phyloP scores from a whole-genome alignment of 495 filamentous ascomycete species.

The Lepraria neglecta region DNA sequence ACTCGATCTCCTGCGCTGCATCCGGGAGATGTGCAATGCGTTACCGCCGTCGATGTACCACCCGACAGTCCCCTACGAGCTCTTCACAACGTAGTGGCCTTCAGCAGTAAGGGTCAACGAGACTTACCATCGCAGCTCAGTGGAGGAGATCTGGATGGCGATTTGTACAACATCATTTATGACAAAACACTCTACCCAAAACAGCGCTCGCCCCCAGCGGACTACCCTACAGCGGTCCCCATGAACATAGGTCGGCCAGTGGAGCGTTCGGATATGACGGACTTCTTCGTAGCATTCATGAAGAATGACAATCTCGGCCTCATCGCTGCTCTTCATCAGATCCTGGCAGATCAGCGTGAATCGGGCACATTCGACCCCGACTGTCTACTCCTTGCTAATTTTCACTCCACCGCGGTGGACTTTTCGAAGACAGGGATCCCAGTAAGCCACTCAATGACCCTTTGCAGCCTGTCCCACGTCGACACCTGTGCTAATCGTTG shows the following conservation, averaged over 20 bases:
- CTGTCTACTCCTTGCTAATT: slow-evolving; percentile 57
- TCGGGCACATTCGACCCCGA: slow-evolving; percentile 50
- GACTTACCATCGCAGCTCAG: slow-evolving; percentile 71
- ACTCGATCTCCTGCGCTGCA: slow-evolving; percentile 71
- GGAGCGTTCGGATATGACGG: slow-evolving; percentile 53
- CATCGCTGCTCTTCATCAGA: slow-evolving; percentile 61
- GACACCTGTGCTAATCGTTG: neutral
- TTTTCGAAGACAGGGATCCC: slow-evolving; percentile 73
- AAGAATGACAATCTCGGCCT: slow-evolving; percentile 63
- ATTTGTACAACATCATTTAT: slow-evolving; percentile 62
- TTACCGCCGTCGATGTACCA: slow-evolving; percentile 49
- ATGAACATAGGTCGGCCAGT: slow-evolving; percentile 53
- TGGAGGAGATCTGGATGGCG: slow-evolving; percentile 76
- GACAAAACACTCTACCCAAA: slow-evolving; percentile 44
- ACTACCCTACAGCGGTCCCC: slow-evolving; percentile 55
- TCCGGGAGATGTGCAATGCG: slow-evolving; percentile 71
- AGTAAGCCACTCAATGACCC: slow-evolving; percentile 36
- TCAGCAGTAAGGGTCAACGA: slow-evolving; percentile 59
- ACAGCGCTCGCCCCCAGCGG: slow-evolving; percentile 48
- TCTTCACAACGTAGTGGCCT: slow-evolving; percentile 69
- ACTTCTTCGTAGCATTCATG: slow-evolving; percentile 80
- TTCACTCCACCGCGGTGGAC: slow-evolving; percentile 75
- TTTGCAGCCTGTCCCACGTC: too few relatives aligned
- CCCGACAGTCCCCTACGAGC: slow-evolving; percentile 50
- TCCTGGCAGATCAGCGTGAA: slow-evolving; percentile 56